These are phyloP conservation scores for Solanum etuberosum DNA, from an alignment of 257 asterid species.

Conservation along the genomic window DNA sequence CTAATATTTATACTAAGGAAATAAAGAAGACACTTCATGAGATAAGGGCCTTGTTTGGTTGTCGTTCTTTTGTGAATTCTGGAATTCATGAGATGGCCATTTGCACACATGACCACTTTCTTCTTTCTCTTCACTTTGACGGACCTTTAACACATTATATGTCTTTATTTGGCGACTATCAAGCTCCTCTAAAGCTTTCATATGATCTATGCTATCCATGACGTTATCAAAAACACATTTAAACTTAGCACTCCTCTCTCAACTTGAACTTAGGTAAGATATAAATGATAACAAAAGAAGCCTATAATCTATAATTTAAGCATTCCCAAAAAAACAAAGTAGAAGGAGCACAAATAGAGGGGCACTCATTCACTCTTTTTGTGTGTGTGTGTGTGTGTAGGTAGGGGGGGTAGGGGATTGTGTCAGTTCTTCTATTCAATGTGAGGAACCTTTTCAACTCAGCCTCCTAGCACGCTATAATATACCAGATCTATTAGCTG, in stretches of 20 bases:
- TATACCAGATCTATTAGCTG: background rate
- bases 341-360: background rate
- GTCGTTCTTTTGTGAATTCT: too few species aligned
- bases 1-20: too few species aligned
- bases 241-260: background rate
- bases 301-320: background rate
- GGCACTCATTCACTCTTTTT: background rate
- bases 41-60: too few species aligned
- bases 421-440: background rate
- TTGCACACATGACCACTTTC: too few species aligned
- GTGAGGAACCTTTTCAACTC: background rate
- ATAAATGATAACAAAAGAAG: background rate
- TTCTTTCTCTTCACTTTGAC: too few species aligned
- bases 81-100: too few species aligned
- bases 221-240: too few species aligned
- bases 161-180: too few species aligned
- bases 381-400: background rate
- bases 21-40: too few species aligned
- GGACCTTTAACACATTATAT: too few species aligned
- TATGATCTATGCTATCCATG: too few species aligned
- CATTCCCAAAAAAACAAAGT: background rate
- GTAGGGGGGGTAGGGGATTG: background rate
- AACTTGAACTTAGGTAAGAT: background rate
- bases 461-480: background rate
- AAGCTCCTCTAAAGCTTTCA: too few species aligned